Percentiles rank a stretch among this genome's conserved stretches.
Evolutionary conservation across 225 moss, liverwort and hornwort species (phyloP).

Genomic region (Pseudisothecium myosuroides): DNA sequence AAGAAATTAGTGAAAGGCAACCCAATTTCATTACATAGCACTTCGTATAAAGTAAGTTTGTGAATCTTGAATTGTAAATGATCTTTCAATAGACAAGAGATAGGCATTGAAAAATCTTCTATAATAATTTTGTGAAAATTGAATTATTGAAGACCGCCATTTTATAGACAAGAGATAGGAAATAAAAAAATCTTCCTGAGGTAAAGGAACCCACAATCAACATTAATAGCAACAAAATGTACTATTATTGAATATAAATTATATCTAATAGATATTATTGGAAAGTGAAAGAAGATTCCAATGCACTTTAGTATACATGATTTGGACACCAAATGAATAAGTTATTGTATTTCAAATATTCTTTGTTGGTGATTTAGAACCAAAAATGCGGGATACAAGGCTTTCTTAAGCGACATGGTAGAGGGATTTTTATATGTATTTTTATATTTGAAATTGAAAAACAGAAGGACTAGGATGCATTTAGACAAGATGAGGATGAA

Average conservation of each 20-base stretch:
- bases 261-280: neutral
- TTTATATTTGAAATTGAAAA: neutral
- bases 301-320: neutral
- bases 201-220: fast-evolving
- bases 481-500: neutral
- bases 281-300: neutral
- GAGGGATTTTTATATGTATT: neutral
- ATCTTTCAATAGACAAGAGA: too few relatives aligned
- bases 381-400: fast-evolving
- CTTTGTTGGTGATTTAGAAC: neutral
- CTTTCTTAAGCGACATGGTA: fast-evolving
- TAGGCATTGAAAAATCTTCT: too few relatives aligned
- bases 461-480: fast-evolving
- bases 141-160: too few relatives aligned
- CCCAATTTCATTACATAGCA: too few relatives aligned
- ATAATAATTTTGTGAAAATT: too few relatives aligned
- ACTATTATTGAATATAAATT: neutral
- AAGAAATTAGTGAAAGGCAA: too few relatives aligned
- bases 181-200: neutral
- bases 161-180: neutral
- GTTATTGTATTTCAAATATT: neutral
- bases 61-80: too few relatives aligned
- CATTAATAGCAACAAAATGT: too few relatives aligned
- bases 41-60: too few relatives aligned
- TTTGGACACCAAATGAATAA: neutral